Base-by-base conservation (phyloP, 108 stramenopile species). In the Parietichytrium sp. region DNA sequence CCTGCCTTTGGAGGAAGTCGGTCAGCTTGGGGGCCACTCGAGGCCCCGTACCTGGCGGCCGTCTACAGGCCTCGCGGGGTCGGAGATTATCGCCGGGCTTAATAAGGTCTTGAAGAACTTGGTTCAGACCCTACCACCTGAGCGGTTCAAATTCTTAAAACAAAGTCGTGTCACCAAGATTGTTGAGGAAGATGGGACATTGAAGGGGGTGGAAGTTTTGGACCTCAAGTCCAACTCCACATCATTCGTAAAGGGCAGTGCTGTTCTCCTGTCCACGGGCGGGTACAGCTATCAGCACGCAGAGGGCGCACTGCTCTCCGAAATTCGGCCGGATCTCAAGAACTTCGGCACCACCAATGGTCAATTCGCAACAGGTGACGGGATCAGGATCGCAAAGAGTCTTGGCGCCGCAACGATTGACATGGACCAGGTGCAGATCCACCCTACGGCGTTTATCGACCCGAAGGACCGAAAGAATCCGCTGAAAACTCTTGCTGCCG, bases 1-100 rank as follows among this genome's bases (percentile, higher is more conserved):
- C 52, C 91, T 96, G 0, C 92, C 93, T 54, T 82, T 95, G 79
- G 93, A 92, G 3, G 55, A 49, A 13, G 84, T 93, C 31, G 91
- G 94, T 25, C 95, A 96, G 78, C 90, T 96, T 27, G 95, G 95
- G 49, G 95, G 95, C 15, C 95, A 96, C 82, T 83, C 90, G n/a
- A 54, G 88, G 79, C 92, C 93, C 81, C 87, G 95, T 48, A 96
- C 95, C 1, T 93, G 93, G 79, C 86, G 93, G 25, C 94, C 95
- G 8, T 83, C 81, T 53, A 93, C 92, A 85, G 95, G 94, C 20
- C 92, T 94, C 92, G 94, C 91, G 23, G 95, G 95, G 12, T 91
- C 94, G 10, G 94, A 94, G 81, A 89, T 96, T 33, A 93, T 94
- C 49, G 92, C 91, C 81, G 92, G 92, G 18, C 85, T 96, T 79